A percentile compares a stretch with the other conserved stretches of the same genome.
Evolutionary conservation across 1,139 yeast species (phyloP).

Genomic region (Suhomyces panamericanus): DNA sequence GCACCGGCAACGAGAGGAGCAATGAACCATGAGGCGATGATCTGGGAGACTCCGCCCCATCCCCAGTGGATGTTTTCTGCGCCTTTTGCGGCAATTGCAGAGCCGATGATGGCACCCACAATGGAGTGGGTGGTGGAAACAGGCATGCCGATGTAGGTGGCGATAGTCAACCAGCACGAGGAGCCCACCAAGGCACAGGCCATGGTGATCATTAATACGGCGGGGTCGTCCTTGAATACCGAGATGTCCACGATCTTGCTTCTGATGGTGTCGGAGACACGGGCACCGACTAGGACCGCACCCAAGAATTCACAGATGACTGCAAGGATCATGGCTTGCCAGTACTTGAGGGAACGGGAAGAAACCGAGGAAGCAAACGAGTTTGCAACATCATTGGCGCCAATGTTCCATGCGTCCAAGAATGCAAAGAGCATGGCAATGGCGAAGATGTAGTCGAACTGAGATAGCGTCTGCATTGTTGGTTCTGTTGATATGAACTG

Average conservation of each 20-base stretch:
- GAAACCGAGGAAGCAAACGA: conserved; percentile 71
- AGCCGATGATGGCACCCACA: conserved; percentile 75
- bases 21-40: conserved; percentile 79
- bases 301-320: conserved; percentile 71
- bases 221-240: conserved; percentile 56
- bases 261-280: conserved; percentile 70
- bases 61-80: conserved; percentile 67
- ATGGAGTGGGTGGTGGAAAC: conserved; percentile 80
- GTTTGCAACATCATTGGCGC: conserved; percentile 83
- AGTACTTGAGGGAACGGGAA: conserved; percentile 64
- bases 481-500: not conserved
- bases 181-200: conserved; percentile 75
- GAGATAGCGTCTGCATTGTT: conserved; percentile 40
- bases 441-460: conserved; percentile 67
- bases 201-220: conserved; percentile 74
- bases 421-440: conserved; percentile 70
- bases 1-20: conserved; percentile 74
- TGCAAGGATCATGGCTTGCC: conserved; percentile 75
- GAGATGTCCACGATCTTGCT: conserved; percentile 57
- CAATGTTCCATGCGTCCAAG: conserved; percentile 80
- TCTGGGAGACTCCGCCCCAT: conserved; percentile 71
- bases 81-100: conserved; percentile 71
- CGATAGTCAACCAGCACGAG: conserved; percentile 68
- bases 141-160: conserved; percentile 70
- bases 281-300: conserved; percentile 70